A percentile compares a stretch with the other conserved stretches of the same genome.
These are phyloP conservation scores for Lachancea thermotolerans DNA, from an alignment of 805 yeast species.

Conservation along the genomic window DNA sequence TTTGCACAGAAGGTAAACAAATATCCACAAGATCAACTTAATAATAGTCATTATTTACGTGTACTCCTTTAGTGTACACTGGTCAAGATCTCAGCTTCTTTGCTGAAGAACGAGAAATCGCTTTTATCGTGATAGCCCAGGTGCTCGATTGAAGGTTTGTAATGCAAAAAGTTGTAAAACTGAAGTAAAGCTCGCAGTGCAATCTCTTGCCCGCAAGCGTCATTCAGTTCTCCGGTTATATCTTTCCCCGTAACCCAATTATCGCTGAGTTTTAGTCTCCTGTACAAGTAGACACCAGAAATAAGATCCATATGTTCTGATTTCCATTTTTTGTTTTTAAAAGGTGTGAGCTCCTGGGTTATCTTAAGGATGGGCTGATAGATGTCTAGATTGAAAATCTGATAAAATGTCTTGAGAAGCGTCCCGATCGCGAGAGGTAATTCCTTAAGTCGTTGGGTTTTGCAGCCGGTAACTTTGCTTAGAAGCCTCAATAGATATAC, in stretches of 20 bases:
- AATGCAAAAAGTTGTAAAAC: constrained; percentile 61
- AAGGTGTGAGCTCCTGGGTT: constrained; percentile 75
- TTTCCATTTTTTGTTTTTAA: constrained; percentile 92
- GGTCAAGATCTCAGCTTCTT: constrained; percentile 34
- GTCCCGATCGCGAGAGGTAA: constrained; percentile 30
- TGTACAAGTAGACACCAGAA: constrained; percentile 74
- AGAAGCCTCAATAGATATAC: constrained; percentile 39
- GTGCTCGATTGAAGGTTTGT: constrained; percentile 43
- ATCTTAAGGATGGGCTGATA: constrained; percentile 67
- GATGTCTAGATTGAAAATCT: constrained; percentile 54
- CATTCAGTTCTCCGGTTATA: constrained; percentile 63
- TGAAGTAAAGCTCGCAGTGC: constrained; percentile 74
- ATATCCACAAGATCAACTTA: constrained; percentile 5
- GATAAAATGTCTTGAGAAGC: constrained; percentile 35
- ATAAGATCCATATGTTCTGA: constrained; percentile 88
- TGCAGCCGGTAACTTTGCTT: constrained; percentile 54
- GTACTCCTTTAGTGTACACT: constrained; percentile 7
- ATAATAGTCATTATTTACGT: not conserved
- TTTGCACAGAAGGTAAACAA: not conserved
- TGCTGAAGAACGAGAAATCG: constrained; percentile 37
- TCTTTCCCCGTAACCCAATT: constrained; percentile 86
- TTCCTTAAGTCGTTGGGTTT: constrained; percentile 55
- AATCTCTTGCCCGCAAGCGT: constrained; percentile 78
- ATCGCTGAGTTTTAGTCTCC: constrained; percentile 66
- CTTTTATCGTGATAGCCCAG: constrained; percentile 47